These are phyloP conservation scores for Combretum micranthum DNA, from an alignment of 345 rosid genomes.

Conservation along the genomic window DNA sequence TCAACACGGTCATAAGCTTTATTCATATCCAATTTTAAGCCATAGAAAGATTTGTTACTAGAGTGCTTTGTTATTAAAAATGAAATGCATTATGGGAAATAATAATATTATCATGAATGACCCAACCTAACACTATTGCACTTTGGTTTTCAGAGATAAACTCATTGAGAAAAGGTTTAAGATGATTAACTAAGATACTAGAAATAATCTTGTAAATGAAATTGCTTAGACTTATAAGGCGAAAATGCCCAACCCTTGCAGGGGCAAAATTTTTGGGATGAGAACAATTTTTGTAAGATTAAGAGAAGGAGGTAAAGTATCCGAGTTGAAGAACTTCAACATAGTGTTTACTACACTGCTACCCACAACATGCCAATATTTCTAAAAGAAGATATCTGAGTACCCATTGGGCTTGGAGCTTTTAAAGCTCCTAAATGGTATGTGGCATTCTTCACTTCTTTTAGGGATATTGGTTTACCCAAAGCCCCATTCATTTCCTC, in stretches of 20 bases:
- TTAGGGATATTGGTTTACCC: background rate
- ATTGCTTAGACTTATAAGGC: background rate
- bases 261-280: background rate
- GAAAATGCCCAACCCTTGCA: background rate
- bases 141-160: background rate
- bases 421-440: background rate
- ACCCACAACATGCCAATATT: background rate
- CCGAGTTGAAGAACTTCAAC: background rate
- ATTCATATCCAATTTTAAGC: background rate
- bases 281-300: background rate
- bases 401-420: conserved; percentile 2
- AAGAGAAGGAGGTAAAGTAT: background rate
- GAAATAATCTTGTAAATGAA: no score
- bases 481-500: no score
- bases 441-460: background rate
- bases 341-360: background rate
- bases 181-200: background rate
- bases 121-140: background rate
- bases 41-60: background rate
- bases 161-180: no score
- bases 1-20: background rate
- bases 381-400: background rate
- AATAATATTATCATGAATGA: background rate
- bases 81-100: background rate
- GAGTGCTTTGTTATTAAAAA: background rate